Conservation (phyloP, 2,329 filamentous ascomycete species). For the Aureobasidium leucospermi region DNA sequence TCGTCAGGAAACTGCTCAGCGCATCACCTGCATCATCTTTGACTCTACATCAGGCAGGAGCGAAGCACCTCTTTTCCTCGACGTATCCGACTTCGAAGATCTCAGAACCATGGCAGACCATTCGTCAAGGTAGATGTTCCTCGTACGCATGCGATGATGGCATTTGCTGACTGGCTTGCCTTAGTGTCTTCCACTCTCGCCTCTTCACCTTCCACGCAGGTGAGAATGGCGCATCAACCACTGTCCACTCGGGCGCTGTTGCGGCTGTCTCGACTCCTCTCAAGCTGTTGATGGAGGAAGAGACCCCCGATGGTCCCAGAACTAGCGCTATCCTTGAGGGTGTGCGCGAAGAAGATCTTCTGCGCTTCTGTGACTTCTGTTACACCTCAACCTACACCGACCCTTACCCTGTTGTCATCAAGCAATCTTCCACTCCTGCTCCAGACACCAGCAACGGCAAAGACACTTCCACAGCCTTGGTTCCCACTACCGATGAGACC, state of each 20-base stretch:
- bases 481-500: not conserved
- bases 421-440: not conserved
- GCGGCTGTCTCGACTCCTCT: constrained; percentile 2
- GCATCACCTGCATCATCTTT: constrained; percentile 3
- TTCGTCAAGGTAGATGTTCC: not conserved
- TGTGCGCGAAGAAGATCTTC: constrained; percentile 10
- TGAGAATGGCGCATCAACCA: constrained; percentile 3
- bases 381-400: constrained; percentile 5
- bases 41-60: not conserved
- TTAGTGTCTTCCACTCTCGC: not conserved
- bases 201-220: constrained; percentile 5
- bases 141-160: too few relatives aligned
- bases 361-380: constrained; percentile 9
- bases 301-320: not conserved
- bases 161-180: not conserved
- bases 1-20: not conserved
- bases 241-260: constrained; percentile 7
- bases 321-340: not conserved
- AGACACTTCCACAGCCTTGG: not conserved
- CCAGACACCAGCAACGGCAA: not conserved
- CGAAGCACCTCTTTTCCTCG: not conserved
- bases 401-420: constrained; percentile 1
- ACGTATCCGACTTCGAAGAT: not conserved
- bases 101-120: not conserved
- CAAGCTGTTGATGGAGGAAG: constrained; percentile 4